Percentiles rank a stretch among this genome's conserved stretches.
These are phyloP conservation scores for Thermothelomyces thermophilus DNA, from an alignment of 2,329 filamentous ascomycete species.

Conservation along the genomic window DNA sequence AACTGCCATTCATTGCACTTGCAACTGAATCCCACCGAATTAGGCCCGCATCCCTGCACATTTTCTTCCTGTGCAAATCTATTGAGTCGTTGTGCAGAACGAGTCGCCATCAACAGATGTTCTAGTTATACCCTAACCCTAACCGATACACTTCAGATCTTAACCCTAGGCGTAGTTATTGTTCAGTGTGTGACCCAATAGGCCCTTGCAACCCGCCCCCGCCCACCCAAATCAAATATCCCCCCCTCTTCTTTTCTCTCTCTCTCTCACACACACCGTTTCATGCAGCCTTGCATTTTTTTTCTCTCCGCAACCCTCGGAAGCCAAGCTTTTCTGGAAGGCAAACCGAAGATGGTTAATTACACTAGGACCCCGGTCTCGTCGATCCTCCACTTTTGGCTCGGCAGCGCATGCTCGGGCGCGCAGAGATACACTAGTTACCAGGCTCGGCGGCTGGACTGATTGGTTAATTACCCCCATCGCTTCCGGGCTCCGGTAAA, in stretches of 20 bases:
- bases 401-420: not conserved
- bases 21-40: not conserved
- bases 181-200: too few relatives aligned
- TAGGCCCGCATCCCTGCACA: too few relatives aligned
- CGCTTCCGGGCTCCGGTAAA: not conserved
- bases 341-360: not conserved
- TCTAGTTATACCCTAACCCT: constrained; percentile 1
- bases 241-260: too few relatives aligned
- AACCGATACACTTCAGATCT: too few relatives aligned
- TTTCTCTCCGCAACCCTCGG: not conserved
- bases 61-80: too few relatives aligned
- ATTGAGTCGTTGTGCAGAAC: too few relatives aligned
- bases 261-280: too few relatives aligned
- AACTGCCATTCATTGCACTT: not conserved
- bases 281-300: too few relatives aligned
- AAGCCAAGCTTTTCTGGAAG: constrained; percentile 11
- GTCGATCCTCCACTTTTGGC: not conserved
- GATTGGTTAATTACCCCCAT: constrained; percentile 3
- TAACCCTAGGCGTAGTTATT: too few relatives aligned
- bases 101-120: not conserved
- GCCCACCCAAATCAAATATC: too few relatives aligned
- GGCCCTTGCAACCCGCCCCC: too few relatives aligned
- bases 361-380: not conserved
- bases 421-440: too few relatives aligned
- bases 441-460: not conserved